phyloP scores from a whole-genome alignment of 2,329 filamentous ascomycete species.

The Talaromyces funiculosus region DNA sequence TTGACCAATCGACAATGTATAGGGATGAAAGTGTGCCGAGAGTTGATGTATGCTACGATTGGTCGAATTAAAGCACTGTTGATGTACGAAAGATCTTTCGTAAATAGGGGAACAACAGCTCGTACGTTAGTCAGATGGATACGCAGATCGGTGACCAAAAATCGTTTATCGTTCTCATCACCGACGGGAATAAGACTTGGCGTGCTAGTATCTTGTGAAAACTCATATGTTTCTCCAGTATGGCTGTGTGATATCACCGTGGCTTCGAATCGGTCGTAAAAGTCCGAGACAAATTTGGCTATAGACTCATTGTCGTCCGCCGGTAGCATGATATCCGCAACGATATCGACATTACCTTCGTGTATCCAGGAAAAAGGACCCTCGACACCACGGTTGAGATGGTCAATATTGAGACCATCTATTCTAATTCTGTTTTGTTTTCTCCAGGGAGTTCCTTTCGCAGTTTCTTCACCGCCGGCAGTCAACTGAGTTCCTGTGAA shows the following conservation, averaged over 20 bases:
- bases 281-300: constrained; percentile 90
- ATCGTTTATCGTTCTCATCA: constrained; percentile 60
- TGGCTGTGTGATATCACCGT: constrained; percentile 76
- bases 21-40: constrained; percentile 88
- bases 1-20: constrained; percentile 94
- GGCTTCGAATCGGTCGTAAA: constrained; percentile 93
- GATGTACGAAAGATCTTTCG: constrained; percentile 83
- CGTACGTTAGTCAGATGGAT: constrained; percentile 93
- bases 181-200: constrained; percentile 18
- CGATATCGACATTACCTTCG: constrained; percentile 93
- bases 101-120: constrained; percentile 88
- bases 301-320: constrained; percentile 82
- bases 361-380: constrained; percentile 98
- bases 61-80: constrained; percentile 93
- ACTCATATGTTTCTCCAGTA: constrained; percentile 18
- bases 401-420: constrained; percentile 89
- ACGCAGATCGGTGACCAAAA: constrained; percentile 89
- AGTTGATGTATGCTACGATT: constrained; percentile 97
- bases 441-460: constrained; percentile 75
- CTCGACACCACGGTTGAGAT: constrained; percentile 86
- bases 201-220: constrained; percentile 17
- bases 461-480: constrained; percentile 53
- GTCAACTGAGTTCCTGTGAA: constrained; percentile 60
- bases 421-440: constrained; percentile 91
- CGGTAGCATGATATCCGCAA: constrained; percentile 92